Evolutionary conservation across 1,139 yeast species (phyloP), one percentile per base, ranked within the genome.

Genomic region (Yamadazyma dendronema): DNA sequence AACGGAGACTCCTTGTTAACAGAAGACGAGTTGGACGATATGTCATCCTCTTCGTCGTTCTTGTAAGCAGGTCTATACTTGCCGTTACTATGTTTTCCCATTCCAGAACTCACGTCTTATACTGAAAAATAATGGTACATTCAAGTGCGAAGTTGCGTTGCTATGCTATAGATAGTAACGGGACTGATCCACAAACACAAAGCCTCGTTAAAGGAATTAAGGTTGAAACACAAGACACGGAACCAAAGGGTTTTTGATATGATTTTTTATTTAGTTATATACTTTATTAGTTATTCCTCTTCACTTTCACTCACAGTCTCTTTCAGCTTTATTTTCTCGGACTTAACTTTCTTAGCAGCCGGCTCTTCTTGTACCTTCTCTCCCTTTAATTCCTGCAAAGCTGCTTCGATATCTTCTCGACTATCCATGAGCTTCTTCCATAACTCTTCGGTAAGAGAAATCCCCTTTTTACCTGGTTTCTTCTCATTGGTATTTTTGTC

Each of bases 381-480:
- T 13, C 29, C 29, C 17, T 26, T 26, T 46, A 80, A 57, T 28
- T 57, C 57, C 33, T 65, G 74, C 48, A 86, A 60, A 0, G 90
- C 90, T 13, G 65, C 77, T 35, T 78, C 68, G 31, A 88, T 79
- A 39, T 73, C 70, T n/a, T 67, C 73, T n/a, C 69, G 60, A 31
- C 72, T 65, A 25, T 68, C 75, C 37, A 81, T 48, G 30, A 88
- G 60, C 38, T 65, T 69, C 33, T 62, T 65, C 85, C 94, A 88
- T 25, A 74, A 72, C 15, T 80, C 94, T 47, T 74, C 80, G 1
- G 89, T 82, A 40, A 88, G 61, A 1, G 95, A 79, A 19, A 88
- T 85, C 1, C 96, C 96, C 67, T 88, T 88, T 53, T 80, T 81
- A 0, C 95, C 95, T 0, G 96, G 97, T 45, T 67, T 70, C 61